phyloP scores from a whole-genome alignment of 2,329 filamentous ascomycete species.

The Calonectria montana region DNA sequence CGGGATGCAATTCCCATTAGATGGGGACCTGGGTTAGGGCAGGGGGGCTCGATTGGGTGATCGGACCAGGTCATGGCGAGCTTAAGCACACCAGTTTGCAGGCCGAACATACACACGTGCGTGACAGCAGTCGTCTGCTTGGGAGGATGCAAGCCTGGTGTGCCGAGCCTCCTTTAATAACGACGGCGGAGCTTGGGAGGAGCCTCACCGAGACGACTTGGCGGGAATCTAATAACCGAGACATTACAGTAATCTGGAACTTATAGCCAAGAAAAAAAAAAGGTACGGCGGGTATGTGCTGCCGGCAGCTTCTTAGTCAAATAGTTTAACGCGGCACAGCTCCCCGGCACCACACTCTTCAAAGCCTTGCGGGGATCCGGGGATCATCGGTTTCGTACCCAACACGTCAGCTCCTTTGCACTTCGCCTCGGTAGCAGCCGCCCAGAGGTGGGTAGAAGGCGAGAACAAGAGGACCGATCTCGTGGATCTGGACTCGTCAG shows the following conservation, averaged over 20 bases:
- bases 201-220: not conserved
- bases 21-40: not conserved
- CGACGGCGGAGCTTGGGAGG: not conserved
- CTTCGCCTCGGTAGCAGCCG: not conserved
- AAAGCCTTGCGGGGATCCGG: constrained; percentile 5
- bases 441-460: not conserved
- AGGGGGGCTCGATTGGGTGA: not conserved
- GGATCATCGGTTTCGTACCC: not conserved
- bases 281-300: not conserved
- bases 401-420: constrained; percentile 14
- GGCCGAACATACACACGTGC: not conserved
- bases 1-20: not conserved
- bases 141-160: not conserved
- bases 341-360: not conserved
- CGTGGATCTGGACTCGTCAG: constrained; percentile 13
- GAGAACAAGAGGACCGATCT: not conserved
- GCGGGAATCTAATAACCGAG: not conserved
- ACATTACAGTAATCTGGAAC: not conserved
- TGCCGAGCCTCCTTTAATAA: constrained; percentile 1
- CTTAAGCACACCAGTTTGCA: not conserved
- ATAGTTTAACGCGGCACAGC: not conserved
- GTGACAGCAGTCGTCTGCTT: not conserved
- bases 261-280: not conserved
- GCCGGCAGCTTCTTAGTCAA: not conserved
- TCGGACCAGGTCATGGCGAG: not conserved